A percentile compares a stretch with the other conserved stretches of the same genome.
Conservation (phyloP, 2,329 filamentous ascomycete genomes). For the Diplodia sapinea region DNA sequence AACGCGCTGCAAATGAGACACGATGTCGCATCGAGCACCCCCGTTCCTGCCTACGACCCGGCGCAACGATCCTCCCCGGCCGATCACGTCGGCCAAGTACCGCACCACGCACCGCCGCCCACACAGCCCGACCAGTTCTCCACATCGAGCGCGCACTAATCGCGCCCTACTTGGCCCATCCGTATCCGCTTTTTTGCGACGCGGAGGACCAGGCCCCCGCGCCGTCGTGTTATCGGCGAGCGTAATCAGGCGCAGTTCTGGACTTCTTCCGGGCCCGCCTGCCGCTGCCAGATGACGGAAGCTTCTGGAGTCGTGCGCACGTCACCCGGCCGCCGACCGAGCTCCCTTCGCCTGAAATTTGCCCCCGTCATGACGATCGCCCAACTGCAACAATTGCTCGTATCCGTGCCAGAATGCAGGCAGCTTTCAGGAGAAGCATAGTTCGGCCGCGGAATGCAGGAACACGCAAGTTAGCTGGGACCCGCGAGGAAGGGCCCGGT, state of each 20-base stretch:
- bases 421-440: constrained; percentile 10
- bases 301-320: constrained; percentile 9
- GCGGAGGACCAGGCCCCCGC: constrained; percentile 9
- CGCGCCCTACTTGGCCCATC: constrained; percentile 7
- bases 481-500: constrained; percentile 16
- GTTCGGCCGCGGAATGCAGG: constrained; percentile 8
- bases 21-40: not conserved
- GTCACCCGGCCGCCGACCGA: constrained; percentile 3
- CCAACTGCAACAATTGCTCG: not conserved
- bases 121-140: constrained; percentile 12
- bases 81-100: constrained; percentile 22
- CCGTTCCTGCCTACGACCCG: not conserved
- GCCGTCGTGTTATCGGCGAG: constrained; percentile 1
- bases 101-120: too few species aligned
- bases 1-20: not conserved
- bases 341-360: constrained; percentile 16
- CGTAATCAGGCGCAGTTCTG: constrained; percentile 12
- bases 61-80: constrained; percentile 22
- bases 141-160: constrained; percentile 12
- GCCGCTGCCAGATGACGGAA: constrained; percentile 1
- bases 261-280: constrained; percentile 8
- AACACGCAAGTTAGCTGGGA: constrained; percentile 6
- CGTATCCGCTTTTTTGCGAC: constrained; percentile 21
- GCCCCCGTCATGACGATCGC: constrained; percentile 24
- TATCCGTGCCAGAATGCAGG: constrained; percentile 7